Base-by-base conservation (phyloP, 169 alveolate genomes). In the Plasmodium sp. region DNA sequence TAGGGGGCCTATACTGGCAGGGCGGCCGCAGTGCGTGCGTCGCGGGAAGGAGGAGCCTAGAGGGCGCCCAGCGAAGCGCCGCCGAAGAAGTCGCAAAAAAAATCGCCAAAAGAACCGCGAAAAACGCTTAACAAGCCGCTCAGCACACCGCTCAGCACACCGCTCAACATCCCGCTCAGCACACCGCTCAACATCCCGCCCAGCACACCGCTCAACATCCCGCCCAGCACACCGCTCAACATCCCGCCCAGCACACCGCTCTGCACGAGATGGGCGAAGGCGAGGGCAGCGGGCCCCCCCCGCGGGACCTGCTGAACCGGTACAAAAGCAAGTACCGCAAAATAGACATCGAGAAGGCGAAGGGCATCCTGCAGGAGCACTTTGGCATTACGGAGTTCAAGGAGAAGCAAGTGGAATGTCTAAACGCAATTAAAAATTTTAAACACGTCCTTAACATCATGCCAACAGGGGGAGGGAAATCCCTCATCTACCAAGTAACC, bases 401-500 rank as follows among this genome's bases (percentile, higher is more conserved):
- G 56, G 98, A 97, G 74, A 98, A 97, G 77, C 99, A 98, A 95
- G 86, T 98, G 83, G 99, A 98, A 67, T 98, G 98, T 71, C 98
- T 98, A 73, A 98, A 98, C 95, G 98, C 99, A 34, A 96, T 98
- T 22, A 92, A 97, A 22, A 96, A 96, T 4, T 96, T 97, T 41
- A 93, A 96, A 88, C 99, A 98, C 93, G 98, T 98, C 43, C 97
- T 98, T 88, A 98, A 98, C 33, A 96, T 97, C 72, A 97, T 98
- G 98, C 99, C 99, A 10, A 98, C 99, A n/a, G 99, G 99, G 33
- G 99, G 99, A 10, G 99, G 99, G 1, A 99, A 99, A 96, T 97
- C 99, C 84, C 95, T 98, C 72, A 98, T 99, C 51, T 99, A 98
- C 95, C 98, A 99, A 95, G 95, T 99, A 7, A 99, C 99, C 2